Evolutionary conservation across 352 stramenopile species (phyloP).

Genomic region (Pythium grandisporangium): DNA sequence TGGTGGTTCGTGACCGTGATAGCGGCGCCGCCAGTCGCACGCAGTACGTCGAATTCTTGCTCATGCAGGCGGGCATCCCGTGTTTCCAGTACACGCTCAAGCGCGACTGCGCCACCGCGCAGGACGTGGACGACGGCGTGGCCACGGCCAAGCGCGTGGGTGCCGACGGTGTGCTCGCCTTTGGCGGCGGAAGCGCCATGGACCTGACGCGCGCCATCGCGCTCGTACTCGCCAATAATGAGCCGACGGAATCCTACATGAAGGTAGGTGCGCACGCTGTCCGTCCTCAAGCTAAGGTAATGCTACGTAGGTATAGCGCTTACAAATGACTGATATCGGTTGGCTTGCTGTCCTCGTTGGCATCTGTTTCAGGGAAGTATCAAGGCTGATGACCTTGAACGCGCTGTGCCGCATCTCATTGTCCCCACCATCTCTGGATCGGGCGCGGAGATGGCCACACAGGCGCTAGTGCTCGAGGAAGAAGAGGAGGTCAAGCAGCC

Average conservation of each 20-base stretch:
- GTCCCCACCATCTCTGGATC: conserved; percentile 48
- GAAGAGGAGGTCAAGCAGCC: conserved; percentile 47
- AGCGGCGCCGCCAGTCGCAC: conserved; percentile 34
- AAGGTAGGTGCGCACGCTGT: too few species aligned
- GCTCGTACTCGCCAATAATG: conserved; percentile 37
- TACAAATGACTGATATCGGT: too few species aligned
- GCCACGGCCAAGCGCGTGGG: conserved; percentile 49
- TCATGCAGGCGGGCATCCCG: conserved; percentile 56
- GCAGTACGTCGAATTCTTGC: conserved; percentile 61
- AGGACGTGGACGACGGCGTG: conserved; percentile 38
- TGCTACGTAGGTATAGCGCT: too few species aligned
- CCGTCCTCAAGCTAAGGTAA: too few species aligned
- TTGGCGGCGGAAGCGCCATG: conserved; percentile 54
- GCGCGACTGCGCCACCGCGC: conserved; percentile 51
- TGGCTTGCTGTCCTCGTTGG: too few species aligned
- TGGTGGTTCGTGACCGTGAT: conserved; percentile 62
- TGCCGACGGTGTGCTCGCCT: conserved; percentile 56
- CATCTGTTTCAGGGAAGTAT: too few species aligned
- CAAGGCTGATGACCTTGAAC: conserved; percentile 11
- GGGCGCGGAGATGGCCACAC: conserved; percentile 42
- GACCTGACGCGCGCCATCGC: conserved; percentile 52
- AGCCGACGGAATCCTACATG: conserved; percentile 22
- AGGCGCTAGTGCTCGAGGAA: conserved; percentile 53
- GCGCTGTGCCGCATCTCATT: conserved; percentile 31
- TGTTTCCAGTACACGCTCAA: conserved; percentile 71